Base-by-base conservation (phyloP, 352 stramenopile species). In the Pythium apleroticum region DNA sequence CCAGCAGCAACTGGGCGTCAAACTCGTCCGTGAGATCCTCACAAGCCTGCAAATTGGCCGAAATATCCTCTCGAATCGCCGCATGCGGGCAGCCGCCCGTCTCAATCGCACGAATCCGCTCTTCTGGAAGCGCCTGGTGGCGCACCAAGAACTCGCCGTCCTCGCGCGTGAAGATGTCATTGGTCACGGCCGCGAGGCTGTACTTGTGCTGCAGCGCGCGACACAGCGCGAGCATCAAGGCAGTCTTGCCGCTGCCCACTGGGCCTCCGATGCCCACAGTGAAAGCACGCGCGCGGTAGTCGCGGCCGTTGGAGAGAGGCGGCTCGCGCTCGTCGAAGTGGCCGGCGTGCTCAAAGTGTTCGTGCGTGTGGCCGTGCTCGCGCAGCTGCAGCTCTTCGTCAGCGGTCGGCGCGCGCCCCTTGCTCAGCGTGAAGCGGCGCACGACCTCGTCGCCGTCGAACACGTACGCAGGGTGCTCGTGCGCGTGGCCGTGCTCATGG, bases 101-200 rank as follows among this genome's bases (percentile, higher is more conserved):
- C 80, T 99, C 97, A 50, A 99, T 98, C 24, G 97, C 94, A 6
- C 85, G 78, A 67, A 99, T 99, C 25, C 95, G 88, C 46, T 95
- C 75, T 22, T 86, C 75, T 0, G 84, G 84, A 39, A 99, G 86
- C 25, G 95, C 97, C 25, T 94, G 57, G 65, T 98, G 94, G 25
- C 89, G 76, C 11, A 96, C 88, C n/a, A 99, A 89, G 75, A 99
- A 99, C 80, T 99, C 95, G 27, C 92, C 93, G 83, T 99, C 97
- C 76, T 99, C 97, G 65, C 96, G 90, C 28, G 97, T 99, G 70
- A 99, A 99, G 67, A 99, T 99, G 62, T 99, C 97, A 77, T 99
- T 99, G 9, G 97, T 99, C 39, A 90, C 88, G 9, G 90, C 89
- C 22, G 77, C 88, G 50, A 97, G 81, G 66, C 83, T 96, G 64